These are phyloP conservation scores for Leishmania guyanensis DNA, from an alignment of 208 protist genomes.

Conservation along the genomic window DNA sequence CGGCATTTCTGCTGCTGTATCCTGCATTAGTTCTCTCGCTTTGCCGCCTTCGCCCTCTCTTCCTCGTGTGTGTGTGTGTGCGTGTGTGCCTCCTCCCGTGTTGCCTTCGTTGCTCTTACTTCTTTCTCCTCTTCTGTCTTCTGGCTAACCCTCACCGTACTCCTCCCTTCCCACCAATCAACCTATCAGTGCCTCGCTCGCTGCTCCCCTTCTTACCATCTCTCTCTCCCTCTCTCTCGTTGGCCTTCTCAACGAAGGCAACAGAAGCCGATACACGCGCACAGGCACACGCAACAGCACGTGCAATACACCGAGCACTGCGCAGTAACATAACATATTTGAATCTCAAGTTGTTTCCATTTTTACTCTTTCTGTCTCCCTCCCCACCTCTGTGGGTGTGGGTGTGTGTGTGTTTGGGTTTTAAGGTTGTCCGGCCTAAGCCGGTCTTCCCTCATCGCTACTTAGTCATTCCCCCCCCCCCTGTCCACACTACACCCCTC, in stretches of 20 bases:
- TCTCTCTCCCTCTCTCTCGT: background rate
- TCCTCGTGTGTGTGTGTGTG: background rate
- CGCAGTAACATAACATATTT: no score
- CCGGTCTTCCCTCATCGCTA: background rate
- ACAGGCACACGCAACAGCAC: conserved; percentile 4
- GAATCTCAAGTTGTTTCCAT: background rate
- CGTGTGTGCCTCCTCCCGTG: background rate
- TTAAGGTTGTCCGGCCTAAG: background rate
- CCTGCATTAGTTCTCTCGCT: background rate
- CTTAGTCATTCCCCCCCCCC: background rate
- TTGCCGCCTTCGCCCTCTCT: background rate
- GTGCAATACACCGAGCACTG: background rate
- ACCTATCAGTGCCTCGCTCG: background rate
- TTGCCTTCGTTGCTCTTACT: background rate
- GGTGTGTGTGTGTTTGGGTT: background rate
- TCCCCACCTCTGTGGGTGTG: background rate
- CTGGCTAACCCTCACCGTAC: background rate
- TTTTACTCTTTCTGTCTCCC: background rate
- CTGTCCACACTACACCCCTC: background rate
- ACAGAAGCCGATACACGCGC: background rate
- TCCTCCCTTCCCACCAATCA: background rate
- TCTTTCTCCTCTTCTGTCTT: background rate
- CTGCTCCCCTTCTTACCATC: background rate
- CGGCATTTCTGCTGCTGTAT: background rate
- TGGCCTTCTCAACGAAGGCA: background rate